Base-by-base conservation (phyloP, 306 rosid species). In the Canavalia ensiformis region DNA sequence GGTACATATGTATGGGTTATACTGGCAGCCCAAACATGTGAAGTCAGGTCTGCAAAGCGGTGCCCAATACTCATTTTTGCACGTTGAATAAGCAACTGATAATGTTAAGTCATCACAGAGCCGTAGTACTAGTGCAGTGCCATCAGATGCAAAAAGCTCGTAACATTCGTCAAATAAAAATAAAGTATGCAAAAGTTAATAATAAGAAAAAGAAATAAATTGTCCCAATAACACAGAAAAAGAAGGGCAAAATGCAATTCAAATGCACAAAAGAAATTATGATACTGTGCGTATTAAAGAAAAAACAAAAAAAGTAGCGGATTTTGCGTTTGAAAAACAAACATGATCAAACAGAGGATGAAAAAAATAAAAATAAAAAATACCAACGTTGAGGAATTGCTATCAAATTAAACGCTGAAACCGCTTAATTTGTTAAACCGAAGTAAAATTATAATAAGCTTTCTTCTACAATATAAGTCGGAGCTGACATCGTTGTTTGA, bases 11-110 rank as follows among this genome's bases (percentile, higher is more conserved):
- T 90, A 56, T 64, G 97, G 94, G 91, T 51, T 41, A 87, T 91
- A 91, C 94, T 75, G 95, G 96, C 97, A 93, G 89, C 81, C 54
- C 66, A 86, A 73, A 82, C 90, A 88, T 42, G 60, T 13, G 0
- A 68, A 49, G 88, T 84, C 51, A 52, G 80, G 78, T 89, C 91
- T 88, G 94, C 94, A 93, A 93, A 91, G 92, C 90, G 89, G 84
- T 69, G 42, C 88, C 94, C 97, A 85, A 81, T 8, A 83, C 81
- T 69, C 25, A 3, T 31, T 84, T 74, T 81, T 76, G 97, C 97
- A 89, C 91, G 39, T 58, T 45, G 13, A 81, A 59, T 56, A 66
- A 91, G 83, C 92, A 45, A 49, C 83, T 83, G 42, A 68, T 71
- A 50, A 81, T 37, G 72, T 31, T 35, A 11, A 62, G 47, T 52